Percentiles rank a stretch among this genome's conserved stretches.
Conservation (phyloP, 2,329 filamentous ascomycete genomes). For the Colletotrichum aenigma region DNA sequence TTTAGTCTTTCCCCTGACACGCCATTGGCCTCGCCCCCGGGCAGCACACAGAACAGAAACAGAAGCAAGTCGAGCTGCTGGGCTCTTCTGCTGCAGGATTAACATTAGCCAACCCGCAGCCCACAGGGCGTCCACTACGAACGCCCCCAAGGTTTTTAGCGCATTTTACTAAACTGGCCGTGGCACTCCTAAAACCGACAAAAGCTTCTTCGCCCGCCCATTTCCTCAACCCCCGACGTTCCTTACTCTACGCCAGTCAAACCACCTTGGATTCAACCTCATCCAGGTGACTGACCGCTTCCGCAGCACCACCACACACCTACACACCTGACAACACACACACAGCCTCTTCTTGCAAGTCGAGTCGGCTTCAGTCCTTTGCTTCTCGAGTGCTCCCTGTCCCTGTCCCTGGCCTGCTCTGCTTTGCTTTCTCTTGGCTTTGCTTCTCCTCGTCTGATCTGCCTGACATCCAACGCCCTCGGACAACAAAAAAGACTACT, state of each 20-base stretch:
- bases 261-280: neutral
- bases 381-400: neutral
- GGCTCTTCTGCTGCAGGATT: neutral
- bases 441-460: conserved; percentile 6
- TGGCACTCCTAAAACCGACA: conserved; percentile 15
- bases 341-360: neutral
- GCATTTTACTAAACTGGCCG: conserved; percentile 8
- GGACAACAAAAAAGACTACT: neutral
- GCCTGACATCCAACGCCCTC: conserved; percentile 4
- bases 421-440: neutral
- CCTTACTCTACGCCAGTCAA: neutral
- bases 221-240: neutral
- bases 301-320: neutral
- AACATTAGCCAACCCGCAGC: conserved; percentile 15
- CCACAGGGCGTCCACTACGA: conserved; percentile 15
- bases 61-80: neutral
- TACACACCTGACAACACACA: neutral
- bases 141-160: conserved; percentile 1
- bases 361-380: neutral
- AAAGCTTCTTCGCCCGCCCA: conserved; percentile 14
- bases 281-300: neutral
- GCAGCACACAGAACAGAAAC: neutral
- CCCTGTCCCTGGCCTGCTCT: neutral
- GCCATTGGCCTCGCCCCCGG: conserved; percentile 8
- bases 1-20: conserved; percentile 5